These are phyloP conservation scores for Heimioporus punctisporus DNA, from an alignment of 1,284 basidiomycete genomes.

Conservation along the genomic window DNA sequence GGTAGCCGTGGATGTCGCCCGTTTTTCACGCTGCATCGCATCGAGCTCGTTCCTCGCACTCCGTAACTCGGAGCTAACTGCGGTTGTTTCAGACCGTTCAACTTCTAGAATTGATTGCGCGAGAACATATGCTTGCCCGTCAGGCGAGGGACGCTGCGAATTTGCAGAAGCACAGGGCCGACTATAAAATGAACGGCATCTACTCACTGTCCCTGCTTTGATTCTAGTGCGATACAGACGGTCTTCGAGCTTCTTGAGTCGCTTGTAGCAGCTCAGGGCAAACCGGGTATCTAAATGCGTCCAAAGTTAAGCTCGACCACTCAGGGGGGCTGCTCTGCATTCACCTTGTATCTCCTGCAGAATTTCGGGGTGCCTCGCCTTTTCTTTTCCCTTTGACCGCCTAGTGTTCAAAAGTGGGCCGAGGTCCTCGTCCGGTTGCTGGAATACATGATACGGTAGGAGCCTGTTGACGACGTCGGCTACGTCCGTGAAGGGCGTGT, in stretches of 20 bases:
- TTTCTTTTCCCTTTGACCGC: constrained; percentile 61
- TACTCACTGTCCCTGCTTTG: constrained; percentile 56
- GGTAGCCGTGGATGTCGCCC: constrained; percentile 31
- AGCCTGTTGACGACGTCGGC: constrained; percentile 65
- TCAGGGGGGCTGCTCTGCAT: background rate
- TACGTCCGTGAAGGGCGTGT: constrained; percentile 63
- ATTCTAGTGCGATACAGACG: constrained; percentile 57
- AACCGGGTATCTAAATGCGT: constrained; percentile 57
- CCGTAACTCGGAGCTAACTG: constrained; percentile 59
- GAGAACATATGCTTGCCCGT: constrained; percentile 62
- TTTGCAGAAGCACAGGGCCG: constrained; percentile 12
- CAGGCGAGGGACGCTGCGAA: constrained; percentile 55
- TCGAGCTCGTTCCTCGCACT: constrained; percentile 65
- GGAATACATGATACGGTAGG: constrained; percentile 77
- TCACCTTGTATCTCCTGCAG: constrained; percentile 56
- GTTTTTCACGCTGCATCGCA: constrained; percentile 65
- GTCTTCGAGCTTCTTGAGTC: constrained; percentile 53
- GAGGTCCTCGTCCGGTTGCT: constrained; percentile 69
- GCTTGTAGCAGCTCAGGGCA: constrained; percentile 64
- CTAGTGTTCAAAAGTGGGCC: constrained; percentile 27
- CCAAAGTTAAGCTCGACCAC: background rate
- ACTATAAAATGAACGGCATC: background rate
- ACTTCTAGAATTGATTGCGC: constrained; percentile 63
- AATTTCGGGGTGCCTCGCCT: constrained; percentile 44
- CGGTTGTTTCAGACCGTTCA: constrained; percentile 61